A percentile compares a stretch with the other conserved stretches of the same genome.
Conservation (phyloP, 176 grass and related monocot genomes). For the Zizania latifolia region DNA sequence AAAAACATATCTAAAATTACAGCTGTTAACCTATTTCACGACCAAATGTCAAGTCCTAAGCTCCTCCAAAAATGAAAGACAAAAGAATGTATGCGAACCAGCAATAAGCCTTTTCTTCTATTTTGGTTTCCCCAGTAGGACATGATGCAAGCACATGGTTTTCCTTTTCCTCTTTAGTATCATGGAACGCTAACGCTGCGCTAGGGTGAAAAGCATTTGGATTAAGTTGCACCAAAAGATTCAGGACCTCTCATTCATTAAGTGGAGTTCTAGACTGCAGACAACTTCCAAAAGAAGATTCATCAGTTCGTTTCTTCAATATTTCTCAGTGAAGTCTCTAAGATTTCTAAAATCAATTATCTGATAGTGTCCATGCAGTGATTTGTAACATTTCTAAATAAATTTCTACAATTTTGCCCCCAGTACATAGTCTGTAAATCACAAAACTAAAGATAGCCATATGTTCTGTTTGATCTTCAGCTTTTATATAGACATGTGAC, state of each 20-base stretch:
- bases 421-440: neutral
- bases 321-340: neutral
- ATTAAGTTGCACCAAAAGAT: neutral
- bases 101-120: too few species aligned
- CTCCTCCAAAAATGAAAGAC: neutral
- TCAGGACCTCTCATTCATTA: neutral
- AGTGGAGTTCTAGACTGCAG: neutral
- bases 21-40: neutral
- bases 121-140: neutral
- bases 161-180: neutral
- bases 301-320: neutral
- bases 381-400: neutral
- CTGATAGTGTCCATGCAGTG: neutral
- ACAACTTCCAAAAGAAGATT: neutral
- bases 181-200: neutral
- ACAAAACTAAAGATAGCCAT: neutral
- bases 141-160: neutral
- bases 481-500: too few species aligned
- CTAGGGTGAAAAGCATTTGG: neutral
- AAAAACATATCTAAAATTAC: neutral
- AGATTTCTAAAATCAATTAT: neutral
- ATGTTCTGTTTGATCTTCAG: too few species aligned
- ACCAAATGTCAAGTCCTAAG: neutral
- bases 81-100: too few species aligned
- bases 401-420: neutral